Base-by-base conservation (phyloP, 2,329 filamentous ascomycete genomes). In the Aspergillus latus region DNA sequence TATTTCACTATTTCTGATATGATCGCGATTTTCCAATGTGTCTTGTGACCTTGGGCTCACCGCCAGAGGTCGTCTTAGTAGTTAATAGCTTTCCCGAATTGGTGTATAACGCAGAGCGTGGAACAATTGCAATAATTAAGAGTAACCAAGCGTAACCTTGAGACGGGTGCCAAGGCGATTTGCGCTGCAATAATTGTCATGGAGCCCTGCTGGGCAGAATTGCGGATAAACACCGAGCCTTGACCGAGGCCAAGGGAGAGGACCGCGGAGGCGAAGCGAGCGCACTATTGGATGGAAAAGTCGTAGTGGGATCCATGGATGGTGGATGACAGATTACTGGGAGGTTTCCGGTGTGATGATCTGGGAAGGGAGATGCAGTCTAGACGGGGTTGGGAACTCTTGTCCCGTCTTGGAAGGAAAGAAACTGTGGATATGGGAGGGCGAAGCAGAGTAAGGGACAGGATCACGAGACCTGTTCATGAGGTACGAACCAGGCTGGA, bases 1-100 rank as follows among this genome's bases (percentile, higher is more conserved):
- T 51, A 52, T 52, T 47, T 37, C 34, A 37, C 34, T 13, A 37
- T 37, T 37, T 51, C 26, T 52, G 50, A 52, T 52, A 52, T 36
- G 34, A 52, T 39, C 50, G 46, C 42, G 32, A 40, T 52, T 52
- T n/a, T 40, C 34, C 16, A 32, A 36, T 26, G 13, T 40, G 50
- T 52, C 50, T 52, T 30, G 42, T 52, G 50, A 52, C 50, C 40
- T 26, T 44, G 34, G 42, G 21, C 34, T 29, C 44, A 34, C 26
- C 7, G 21, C 50, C 34, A 46, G 30, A 29, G 49, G 43, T 39
- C 26, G 42, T 32, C 15, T 45, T 52, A 52, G 42, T 52, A 52
- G 50, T 47, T 37, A 52, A 47, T 52, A 51, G 47, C 54, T 47
- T 49, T 47, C n/a, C 43, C 21, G 50, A 52, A 39, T 52, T 47